Evolutionary conservation across 2,329 filamentous ascomycete species (phyloP), one percentile per base, ranked within the genome.

Genomic region (Dendrostoma leiphaemia): DNA sequence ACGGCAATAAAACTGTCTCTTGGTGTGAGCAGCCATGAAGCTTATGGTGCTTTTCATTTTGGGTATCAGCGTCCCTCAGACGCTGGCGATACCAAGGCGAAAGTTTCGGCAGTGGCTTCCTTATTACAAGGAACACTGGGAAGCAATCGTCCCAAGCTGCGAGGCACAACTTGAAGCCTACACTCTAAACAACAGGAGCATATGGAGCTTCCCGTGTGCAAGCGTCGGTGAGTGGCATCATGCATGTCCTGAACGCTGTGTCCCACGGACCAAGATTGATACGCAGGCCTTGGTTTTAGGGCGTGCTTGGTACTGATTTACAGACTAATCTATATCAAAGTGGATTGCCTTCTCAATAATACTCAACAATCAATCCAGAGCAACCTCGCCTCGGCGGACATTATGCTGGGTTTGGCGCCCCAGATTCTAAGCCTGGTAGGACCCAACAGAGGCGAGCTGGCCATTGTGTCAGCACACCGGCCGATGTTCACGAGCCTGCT

Each of bases 51-150:
- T 35, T 3, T 37, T 44, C 15, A 8, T 44, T 13, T 23, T 37
- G 3, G 8, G 17, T 6, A 1, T 51, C 2, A 21, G 8, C 1
- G 3, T 35, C 7, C 8, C 29, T 8, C 29, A 32, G 6, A 21
- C 13, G 19, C 8, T 15, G 3, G 21, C 38, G n/a, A 17, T 17
- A 13, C 29, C 44, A n/a, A 51, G 48, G 15, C 40, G 31, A 15
- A 51, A 44, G 8, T 51, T 51, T 23, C 48, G 19, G 13, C 9
- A 40, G 3, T 44, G 48, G 48, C 35, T 51, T 28, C 48, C 48
- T 8, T 51, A 51, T 29, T 51, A 51, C 29, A 29, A 34, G 6
- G 35, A 44, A 15, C 21, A 43, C 9, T 51, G 48, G 48, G 15
- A 37, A 15, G 19, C 19, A 24, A n/a, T n/a, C 3, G 10, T 19